phyloP scores from a whole-genome alignment of 1,284 basidiomycete species.

The Tremellales sp. region DNA sequence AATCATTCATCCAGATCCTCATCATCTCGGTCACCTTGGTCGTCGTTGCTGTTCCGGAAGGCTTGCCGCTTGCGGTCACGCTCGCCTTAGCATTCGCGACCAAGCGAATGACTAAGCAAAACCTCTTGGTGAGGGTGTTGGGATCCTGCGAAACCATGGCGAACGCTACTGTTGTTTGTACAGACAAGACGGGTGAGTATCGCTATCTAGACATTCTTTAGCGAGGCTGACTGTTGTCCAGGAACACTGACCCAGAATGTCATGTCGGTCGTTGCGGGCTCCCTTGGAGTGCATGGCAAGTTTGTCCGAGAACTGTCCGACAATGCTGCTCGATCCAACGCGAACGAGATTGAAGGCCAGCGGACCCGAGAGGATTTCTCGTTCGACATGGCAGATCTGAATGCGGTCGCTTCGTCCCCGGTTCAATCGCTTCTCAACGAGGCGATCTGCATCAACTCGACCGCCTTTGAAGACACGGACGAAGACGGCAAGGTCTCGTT shows the following conservation, averaged over 20 bases:
- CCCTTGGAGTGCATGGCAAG: conserved; percentile 87
- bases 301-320: conserved; percentile 77
- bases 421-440: conserved; percentile 73
- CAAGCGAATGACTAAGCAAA: conserved; percentile 92
- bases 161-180: conserved; percentile 92
- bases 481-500: conserved; percentile 65
- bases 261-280: conserved; percentile 95
- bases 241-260: conserved; percentile 81
- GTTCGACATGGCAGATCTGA: conserved; percentile 71
- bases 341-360: conserved; percentile 55
- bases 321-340: conserved; percentile 71
- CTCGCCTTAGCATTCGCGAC: conserved; percentile 95
- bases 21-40: conserved; percentile 93
- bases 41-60: conserved; percentile 96
- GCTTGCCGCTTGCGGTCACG: conserved; percentile 92
- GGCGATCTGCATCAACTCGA: conserved; percentile 88
- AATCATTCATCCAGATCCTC: conserved; percentile 87
- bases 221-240: conserved; percentile 19
- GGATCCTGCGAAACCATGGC: conserved; percentile 99
- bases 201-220: too few relatives aligned
- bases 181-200: conserved; percentile 80
- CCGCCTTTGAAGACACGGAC: conserved; percentile 85
- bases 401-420: conserved; percentile 60
- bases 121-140: conserved; percentile 89
- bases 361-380: conserved; percentile 64